Conservation (phyloP, 306 rosid species). For the Mimosa bimucronata region DNA sequence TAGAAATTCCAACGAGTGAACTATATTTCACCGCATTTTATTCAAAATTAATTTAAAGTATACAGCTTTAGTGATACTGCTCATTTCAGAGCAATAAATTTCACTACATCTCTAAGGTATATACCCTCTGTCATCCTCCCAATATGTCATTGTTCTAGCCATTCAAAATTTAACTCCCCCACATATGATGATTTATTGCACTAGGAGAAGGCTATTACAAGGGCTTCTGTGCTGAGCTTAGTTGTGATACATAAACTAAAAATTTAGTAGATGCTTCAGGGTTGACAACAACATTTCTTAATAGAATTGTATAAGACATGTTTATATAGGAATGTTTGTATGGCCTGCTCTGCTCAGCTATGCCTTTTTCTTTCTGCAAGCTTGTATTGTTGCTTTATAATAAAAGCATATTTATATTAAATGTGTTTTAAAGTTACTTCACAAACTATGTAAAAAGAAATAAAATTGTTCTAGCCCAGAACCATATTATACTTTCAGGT, state of each 20-base stretch:
- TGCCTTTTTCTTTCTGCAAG: background rate
- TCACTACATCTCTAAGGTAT: background rate
- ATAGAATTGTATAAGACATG: background rate
- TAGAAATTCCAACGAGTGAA: background rate
- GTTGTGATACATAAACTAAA: background rate
- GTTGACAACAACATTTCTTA: background rate
- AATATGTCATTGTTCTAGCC: background rate
- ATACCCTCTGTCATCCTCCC: conserved; percentile 1
- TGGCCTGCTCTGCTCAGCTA: background rate
- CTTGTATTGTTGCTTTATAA: background rate
- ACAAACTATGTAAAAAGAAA: conserved; percentile 3
- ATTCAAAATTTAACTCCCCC: background rate
- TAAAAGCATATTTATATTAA: background rate
- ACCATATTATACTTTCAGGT: background rate
- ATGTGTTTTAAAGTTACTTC: background rate
- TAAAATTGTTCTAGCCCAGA: background rate
- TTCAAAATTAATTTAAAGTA: background rate
- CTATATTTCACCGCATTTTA: background rate
- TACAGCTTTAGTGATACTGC: background rate
- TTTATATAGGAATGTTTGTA: background rate
- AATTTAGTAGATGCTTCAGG: background rate
- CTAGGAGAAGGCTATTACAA: background rate
- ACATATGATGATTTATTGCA: background rate
- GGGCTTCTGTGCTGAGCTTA: background rate
- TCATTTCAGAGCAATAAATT: background rate